These are phyloP conservation scores for Kalanchoe fedtschenkoi DNA, from an alignment of 164 flowering plant genomes.

Conservation along the genomic window DNA sequence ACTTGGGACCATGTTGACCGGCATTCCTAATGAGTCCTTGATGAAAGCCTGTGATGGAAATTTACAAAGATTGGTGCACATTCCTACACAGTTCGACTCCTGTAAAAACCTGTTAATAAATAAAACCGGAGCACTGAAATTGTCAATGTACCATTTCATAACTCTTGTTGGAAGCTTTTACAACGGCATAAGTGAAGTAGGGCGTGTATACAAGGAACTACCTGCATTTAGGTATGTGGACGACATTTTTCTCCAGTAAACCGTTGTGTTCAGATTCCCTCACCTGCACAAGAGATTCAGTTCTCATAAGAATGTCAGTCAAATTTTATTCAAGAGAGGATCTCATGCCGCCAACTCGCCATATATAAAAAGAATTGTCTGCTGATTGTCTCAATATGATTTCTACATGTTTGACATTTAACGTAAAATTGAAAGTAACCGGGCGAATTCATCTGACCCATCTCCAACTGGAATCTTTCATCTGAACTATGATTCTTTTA, in stretches of 20 bases:
- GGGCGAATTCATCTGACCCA: not conserved
- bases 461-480: not conserved
- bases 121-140: not conserved
- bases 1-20: conserved; percentile 90
- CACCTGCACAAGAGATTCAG: conserved; percentile 49
- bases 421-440: not conserved
- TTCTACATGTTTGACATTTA: not conserved
- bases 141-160: not conserved
- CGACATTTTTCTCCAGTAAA: conserved; percentile 60
- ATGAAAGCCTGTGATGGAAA: conserved; percentile 73
- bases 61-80: conserved; percentile 86
- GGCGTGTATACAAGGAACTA: conserved; percentile 16
- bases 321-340: too few relatives aligned
- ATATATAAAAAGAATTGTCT: too few relatives aligned
- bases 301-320: too few relatives aligned
- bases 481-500: not conserved
- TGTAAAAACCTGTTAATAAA: conserved; percentile 54
- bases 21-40: conserved; percentile 72
- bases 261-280: conserved; percentile 65
- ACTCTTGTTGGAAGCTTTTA: not conserved
- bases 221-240: conserved; percentile 87
- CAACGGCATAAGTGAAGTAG: conserved; percentile 1
- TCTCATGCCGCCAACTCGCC: too few relatives aligned
- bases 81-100: conserved; percentile 70
- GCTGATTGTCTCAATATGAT: not conserved